phyloP scores from a whole-genome alignment of 164 flowering plant genomes.

The Kingdonia uniflora region DNA sequence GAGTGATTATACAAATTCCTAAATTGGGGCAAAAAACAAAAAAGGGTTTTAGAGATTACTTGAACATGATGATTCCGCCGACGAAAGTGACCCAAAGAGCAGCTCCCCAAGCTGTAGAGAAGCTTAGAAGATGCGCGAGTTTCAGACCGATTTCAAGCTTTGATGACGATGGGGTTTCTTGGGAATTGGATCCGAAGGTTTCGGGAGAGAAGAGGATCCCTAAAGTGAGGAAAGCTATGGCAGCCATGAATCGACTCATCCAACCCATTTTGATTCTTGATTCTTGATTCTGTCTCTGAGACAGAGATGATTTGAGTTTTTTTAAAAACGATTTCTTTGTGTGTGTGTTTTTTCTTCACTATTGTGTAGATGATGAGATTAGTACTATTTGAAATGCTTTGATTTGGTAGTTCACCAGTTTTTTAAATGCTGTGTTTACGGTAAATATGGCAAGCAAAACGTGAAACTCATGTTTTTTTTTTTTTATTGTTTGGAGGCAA shows the following conservation, averaged over 20 bases:
- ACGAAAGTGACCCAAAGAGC: constrained; percentile 98
- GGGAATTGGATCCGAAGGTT: constrained; percentile 59
- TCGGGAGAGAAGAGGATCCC: constrained; percentile 89
- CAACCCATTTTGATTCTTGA: constrained; percentile 85
- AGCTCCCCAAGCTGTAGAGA: constrained; percentile 86
- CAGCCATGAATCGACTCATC: constrained; percentile 58
- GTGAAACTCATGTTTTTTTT: too few relatives aligned
- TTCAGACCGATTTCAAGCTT: constrained; percentile 37
- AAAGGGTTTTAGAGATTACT: constrained; percentile 33
- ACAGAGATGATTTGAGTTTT: background rate
- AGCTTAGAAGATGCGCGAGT: constrained; percentile 74
- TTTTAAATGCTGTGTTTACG: too few relatives aligned
- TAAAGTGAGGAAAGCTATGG: constrained; percentile 59
- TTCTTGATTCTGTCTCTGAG: constrained; percentile 13
- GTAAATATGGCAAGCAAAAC: too few relatives aligned
- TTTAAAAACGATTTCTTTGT: background rate
- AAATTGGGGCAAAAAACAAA: background rate
- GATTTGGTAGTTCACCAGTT: too few relatives aligned
- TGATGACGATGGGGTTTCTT: constrained; percentile 21
- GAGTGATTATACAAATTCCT: too few relatives aligned
- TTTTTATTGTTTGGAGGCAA: too few relatives aligned
- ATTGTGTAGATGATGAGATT: too few relatives aligned
- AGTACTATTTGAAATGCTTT: too few relatives aligned
- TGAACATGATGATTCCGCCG: constrained; percentile 99
- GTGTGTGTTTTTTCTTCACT: background rate